Base-by-base conservation (phyloP, 306 rosid species). In the Medicago ruthenica region DNA sequence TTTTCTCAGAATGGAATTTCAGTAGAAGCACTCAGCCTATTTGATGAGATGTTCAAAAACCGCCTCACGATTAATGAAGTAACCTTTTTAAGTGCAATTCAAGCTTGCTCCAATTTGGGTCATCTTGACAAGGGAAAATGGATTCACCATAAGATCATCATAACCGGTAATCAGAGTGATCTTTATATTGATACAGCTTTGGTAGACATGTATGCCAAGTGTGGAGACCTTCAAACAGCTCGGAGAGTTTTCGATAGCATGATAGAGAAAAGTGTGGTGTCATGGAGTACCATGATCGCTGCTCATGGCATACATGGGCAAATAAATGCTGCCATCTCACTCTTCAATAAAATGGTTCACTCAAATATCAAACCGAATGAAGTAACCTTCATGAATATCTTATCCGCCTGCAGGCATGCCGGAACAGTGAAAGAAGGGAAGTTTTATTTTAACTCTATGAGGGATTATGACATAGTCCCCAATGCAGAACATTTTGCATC, bases 201-300 rank as follows among this genome's bases (percentile, higher is more conserved):
- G 70, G 82, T 83, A 40, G 97, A 91, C 83, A 87, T 94, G 97
- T 94, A 94, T 57, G 95, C 97, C 10, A 94, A 94, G 69, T 90
- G 90, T 58, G 97, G 98, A 76, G 88, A 88, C 83, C 96, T 94
- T 68, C 78, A 9, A 64, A 81, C 89, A 47, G 92, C 97, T 1
- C 73, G 58, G 80, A 27, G 53, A 74, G 86, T 86, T 76, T 94
- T 94, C 8, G 71, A 90, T 64, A 80, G 41, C 82, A 90, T 91
- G 86, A 68, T 86, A 0, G 93, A 88, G 76, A 87, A 87, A 79
- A 91, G 87, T 14, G 86, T 88, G 64, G 98, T 92, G 34, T 88
- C 98, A 40, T 94, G 98, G 98, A 91, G 92, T 81, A 47, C 87
- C 74, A 89, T 94, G 97, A 89, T 94, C 76, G 88, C 90, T 17